Base-by-base conservation (phyloP, 1,284 basidiomycete genomes). In the Irpex rosettiformis region DNA sequence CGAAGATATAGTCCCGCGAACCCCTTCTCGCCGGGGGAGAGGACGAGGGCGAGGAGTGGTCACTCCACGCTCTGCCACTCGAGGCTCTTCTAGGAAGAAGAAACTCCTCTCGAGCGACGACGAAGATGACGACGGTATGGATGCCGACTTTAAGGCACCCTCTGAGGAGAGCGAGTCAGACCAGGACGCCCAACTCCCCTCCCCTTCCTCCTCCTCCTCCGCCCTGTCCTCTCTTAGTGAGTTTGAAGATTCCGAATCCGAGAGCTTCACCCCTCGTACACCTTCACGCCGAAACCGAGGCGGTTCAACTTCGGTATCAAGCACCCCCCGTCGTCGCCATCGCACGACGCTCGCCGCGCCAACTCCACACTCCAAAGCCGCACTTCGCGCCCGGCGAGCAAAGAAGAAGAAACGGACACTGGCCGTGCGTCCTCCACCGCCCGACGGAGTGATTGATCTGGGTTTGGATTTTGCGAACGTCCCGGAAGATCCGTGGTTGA, bases 401-500 rank as follows among this genome's bases (percentile, higher is more conserved):
- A 75, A 77, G 22, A 69, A 64, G 53, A 70, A 69, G 62, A 74
- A 73, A 37, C 72, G 66, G 63, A 67, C 67, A 47, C 63, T 71
- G 21, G 66, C 71, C 8, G 66, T 79, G 30, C 70, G 73, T 58
- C 62, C 74, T 61, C 70, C 78, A 37, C 70, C 74, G 55, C 66
- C 75, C 45, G 72, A 74, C 51, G 61, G 62, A 58, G 63, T 61
- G 42, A 66, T 59, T 57, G 60, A 66, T 42, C 66, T 76, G 56
- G 77, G 77, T 63, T 61, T 61, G 54, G 70, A 70, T 7, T 61
- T 81, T 30, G 72, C 74, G 55, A 74, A 78, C 54, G 72, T 91
- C 27, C 86, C 88, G 2, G 71, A 76, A 33, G 90, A 96, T 65
- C 88, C 93, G 1, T 95, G 90, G 83, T 72, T 93, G 57, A 80